phyloP scores from a whole-genome alignment of 805 yeast genomes.

The Pichia sporocuriosa region DNA sequence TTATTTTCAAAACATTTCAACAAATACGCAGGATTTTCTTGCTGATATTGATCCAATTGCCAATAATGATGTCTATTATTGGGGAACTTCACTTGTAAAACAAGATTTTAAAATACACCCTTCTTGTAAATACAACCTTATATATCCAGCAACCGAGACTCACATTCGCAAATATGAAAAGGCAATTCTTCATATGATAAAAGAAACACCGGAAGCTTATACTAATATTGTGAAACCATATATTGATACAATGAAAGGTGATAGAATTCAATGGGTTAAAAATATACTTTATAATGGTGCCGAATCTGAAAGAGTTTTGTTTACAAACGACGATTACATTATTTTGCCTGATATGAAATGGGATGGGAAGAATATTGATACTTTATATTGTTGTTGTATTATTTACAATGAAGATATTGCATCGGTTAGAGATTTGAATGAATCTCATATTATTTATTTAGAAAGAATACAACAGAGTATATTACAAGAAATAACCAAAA shows the following conservation, averaged over 20 bases:
- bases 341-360: constrained; percentile 94
- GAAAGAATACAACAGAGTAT: constrained; percentile 40
- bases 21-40: constrained; percentile 10
- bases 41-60: constrained; percentile 36
- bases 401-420: constrained; percentile 63
- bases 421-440: constrained; percentile 68
- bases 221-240: constrained; percentile 58
- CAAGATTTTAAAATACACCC: constrained; percentile 46
- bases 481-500: constrained; percentile 37
- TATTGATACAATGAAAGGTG: constrained; percentile 68
- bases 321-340: constrained; percentile 62
- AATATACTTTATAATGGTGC: constrained; percentile 77
- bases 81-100: constrained; percentile 52
- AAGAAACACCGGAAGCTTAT: constrained; percentile 81
- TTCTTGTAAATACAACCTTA: constrained; percentile 63
- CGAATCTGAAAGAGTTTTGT: constrained; percentile 76
- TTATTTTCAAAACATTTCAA: constrained; percentile 37
- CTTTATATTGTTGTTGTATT: constrained; percentile 73
- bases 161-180: constrained; percentile 73
- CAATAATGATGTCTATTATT: constrained; percentile 76
- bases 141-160: constrained; percentile 83
- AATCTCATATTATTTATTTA: constrained; percentile 53
- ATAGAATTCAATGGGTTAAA: constrained; percentile 80
- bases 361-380: constrained; percentile 67
- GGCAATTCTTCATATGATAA: constrained; percentile 53